Evolutionary conservation across 106 monocot genomes (phyloP).

Genomic region (Agapanthus africanus): DNA sequence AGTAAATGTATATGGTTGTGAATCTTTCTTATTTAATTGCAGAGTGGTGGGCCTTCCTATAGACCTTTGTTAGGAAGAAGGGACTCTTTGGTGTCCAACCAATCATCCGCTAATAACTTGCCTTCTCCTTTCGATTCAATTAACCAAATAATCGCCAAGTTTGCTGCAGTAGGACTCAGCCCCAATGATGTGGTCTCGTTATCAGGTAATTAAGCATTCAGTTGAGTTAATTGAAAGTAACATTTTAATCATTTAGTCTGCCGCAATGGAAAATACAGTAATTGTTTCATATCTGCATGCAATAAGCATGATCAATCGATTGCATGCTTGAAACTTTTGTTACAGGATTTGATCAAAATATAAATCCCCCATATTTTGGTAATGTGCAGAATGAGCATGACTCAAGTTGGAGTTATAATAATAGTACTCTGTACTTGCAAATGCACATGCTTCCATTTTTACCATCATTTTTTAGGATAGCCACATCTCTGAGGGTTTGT

Average conservation of each 20-base stretch:
- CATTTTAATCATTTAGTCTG: background rate
- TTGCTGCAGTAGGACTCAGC: constrained; percentile 48
- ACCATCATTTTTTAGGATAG: no score
- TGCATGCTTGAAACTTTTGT: no score
- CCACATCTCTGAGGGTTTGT: no score
- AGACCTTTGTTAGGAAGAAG: constrained; percentile 56
- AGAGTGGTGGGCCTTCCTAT: constrained; percentile 60
- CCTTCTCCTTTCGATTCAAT: constrained; percentile 39
- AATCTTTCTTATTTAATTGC: background rate
- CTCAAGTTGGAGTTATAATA: no score
- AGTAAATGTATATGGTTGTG: background rate
- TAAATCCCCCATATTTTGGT: no score
- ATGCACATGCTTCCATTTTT: no score
- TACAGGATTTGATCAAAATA: no score
- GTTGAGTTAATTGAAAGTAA: background rate
- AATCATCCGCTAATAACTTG: constrained; percentile 42
- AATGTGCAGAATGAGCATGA: no score
- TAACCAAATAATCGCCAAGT: constrained; percentile 39
- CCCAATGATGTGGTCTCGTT: constrained; percentile 54
- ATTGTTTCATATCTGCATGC: no score
- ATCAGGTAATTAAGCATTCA: constrained; percentile 30
- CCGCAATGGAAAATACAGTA: no score
- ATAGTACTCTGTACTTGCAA: no score
- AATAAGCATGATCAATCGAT: no score
- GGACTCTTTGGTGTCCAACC: constrained; percentile 53